Conservation (phyloP, 2,329 filamentous ascomycete species). For the Pseudocercospora eumusae region DNA sequence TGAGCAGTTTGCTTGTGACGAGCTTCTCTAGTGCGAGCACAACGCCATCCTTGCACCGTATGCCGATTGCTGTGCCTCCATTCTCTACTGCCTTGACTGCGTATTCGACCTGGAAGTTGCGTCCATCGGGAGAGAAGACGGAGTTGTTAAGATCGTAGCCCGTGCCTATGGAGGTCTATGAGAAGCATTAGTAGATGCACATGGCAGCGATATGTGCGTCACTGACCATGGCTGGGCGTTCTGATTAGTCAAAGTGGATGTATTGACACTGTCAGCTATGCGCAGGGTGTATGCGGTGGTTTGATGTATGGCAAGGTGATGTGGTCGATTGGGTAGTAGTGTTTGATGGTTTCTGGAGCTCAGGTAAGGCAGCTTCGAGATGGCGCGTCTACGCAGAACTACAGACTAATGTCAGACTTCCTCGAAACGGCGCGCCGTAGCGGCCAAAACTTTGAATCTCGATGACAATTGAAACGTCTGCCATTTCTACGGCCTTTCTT, state of each 20-base stretch:
- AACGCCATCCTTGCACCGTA: slow-evolving; percentile 95
- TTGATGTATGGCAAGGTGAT: background rate
- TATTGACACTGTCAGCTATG: background rate
- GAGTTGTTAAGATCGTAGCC: slow-evolving; percentile 99
- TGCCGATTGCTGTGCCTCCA: slow-evolving; percentile 92
- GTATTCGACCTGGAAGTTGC: slow-evolving; percentile 98
- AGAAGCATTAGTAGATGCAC: slow-evolving; percentile 7
- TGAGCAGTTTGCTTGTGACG: slow-evolving; percentile 90
- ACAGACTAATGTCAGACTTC: background rate
- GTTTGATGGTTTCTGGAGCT: background rate
- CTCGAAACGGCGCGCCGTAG: background rate
- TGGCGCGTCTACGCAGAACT: background rate
- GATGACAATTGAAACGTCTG: background rate
- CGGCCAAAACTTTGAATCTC: background rate
- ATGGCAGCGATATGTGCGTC: slow-evolving; percentile 10
- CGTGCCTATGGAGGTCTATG: slow-evolving; percentile 96
- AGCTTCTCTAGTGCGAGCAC: slow-evolving; percentile 97
- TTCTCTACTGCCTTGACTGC: slow-evolving; percentile 98
- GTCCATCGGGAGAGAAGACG: slow-evolving; percentile 97
- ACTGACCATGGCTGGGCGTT: slow-evolving; percentile 36
- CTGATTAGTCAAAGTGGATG: background rate
- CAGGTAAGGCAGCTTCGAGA: slow-evolving; percentile 1
- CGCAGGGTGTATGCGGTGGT: background rate
- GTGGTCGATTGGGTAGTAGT: background rate
- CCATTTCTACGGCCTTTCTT: slow-evolving; percentile 1